Conservation (phyloP, 768 basidiomycete species). For the Tricholoma matsutake region DNA sequence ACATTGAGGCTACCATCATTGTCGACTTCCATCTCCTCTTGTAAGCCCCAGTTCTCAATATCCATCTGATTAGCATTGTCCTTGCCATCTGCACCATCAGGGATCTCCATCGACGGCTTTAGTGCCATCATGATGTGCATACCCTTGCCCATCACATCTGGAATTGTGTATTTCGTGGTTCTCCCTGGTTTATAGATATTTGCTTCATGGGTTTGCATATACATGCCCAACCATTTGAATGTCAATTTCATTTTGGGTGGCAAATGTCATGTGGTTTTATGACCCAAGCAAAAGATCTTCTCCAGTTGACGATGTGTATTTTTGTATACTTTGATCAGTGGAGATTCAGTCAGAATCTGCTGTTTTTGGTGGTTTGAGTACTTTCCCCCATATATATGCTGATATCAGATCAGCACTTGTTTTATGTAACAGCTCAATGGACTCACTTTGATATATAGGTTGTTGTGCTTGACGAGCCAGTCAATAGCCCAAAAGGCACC, state of each 20-base stretch:
- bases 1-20: conserved; percentile 4
- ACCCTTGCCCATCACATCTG: conserved; percentile 1
- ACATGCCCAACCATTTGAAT: conserved; percentile 12
- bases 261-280: conserved; percentile 22
- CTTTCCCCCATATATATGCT: conserved; percentile 33
- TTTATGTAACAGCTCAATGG: too few relatives aligned
- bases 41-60: not conserved
- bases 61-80: not conserved
- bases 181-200: conserved; percentile 6
- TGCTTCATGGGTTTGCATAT: conserved; percentile 13
- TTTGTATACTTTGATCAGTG: conserved; percentile 31
- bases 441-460: conserved; percentile 39
- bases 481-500: conserved; percentile 31
- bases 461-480: conserved; percentile 39
- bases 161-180: not conserved
- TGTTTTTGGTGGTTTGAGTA: conserved; percentile 31
- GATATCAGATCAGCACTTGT: not conserved
- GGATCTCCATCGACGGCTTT: not conserved
- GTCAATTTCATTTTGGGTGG: conserved; percentile 25
- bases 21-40: not conserved
- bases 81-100: not conserved
- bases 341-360: conserved; percentile 30
- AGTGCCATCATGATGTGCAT: not conserved
- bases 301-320: conserved; percentile 20
- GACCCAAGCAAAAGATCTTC: conserved; percentile 22